Evolutionary conservation across 352 stramenopile genomes (phyloP), one percentile per base, ranked within the genome.

Genomic region (Globisporangium apiculatum): DNA sequence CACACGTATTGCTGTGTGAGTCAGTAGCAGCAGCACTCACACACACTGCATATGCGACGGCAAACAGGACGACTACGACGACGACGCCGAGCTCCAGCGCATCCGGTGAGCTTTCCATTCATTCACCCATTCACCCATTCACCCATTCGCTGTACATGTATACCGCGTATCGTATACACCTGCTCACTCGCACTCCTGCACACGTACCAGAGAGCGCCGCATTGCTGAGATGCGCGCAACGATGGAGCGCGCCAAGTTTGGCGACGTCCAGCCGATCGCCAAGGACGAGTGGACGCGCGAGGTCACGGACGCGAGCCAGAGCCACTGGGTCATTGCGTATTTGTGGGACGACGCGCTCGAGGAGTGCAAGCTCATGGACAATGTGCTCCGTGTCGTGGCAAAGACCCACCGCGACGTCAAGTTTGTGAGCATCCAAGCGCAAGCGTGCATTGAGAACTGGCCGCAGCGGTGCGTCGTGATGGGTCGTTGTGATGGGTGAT

Each of bases 271-370:
- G 58, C 83, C 89, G 31, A 97, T 98, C 53, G 70, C 79, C 51
- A 97, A 97, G 73, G 87, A 95, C 66, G 90, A 98, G 62, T 98
- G 89, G 87, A 90, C 94, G 9, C 76, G 82, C 48, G 89, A 97
- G 62, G 88, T 98, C 62, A 98, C 90, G 24, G 89, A 97, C 14
- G 72, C 74, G 36, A 97, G 89, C 69, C 76, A 87, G 50, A 78
- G 94, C 37, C 68, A 83, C 64, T 96, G 83, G 84, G 90, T 97
- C 18, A 76, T 97, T 57, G 89, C 83, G 36, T 96, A 95, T 63
- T 66, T 97, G 18, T 98, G 92, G 76, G 83, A 97, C 57, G 72
- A 87, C 45, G 79, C 73, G 48, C 72, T 96, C 6, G 73, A 95
- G 55, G 91, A 97, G 60, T 97, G 89, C 76, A 89, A 92, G 41